Base-by-base conservation (phyloP, 768 basidiomycete genomes). In the Leccinellum luteum region DNA sequence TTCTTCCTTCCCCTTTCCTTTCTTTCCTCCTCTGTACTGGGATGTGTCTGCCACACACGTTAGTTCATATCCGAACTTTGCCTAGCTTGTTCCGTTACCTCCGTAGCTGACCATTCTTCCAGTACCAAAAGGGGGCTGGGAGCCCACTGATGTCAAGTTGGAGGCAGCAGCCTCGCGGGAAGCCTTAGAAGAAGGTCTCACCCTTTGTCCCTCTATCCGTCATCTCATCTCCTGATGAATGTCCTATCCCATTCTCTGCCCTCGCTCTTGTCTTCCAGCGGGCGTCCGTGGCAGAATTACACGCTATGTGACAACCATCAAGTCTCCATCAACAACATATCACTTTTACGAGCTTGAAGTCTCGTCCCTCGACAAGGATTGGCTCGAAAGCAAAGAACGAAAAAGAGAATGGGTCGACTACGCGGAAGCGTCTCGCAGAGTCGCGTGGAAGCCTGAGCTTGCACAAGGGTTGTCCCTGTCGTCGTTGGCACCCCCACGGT, bases 91-190 rank as follows among this genome's bases (percentile, higher is more conserved):
- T 17, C 15, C 30, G 10, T 59, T 51, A 15, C 23, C 52, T 49
- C 47, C 34, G n/a, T 17, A 25, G 32, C 62, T 61, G 47, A 59
- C 60, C 9, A 25, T 51, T 49, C 59, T 55, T 58, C 54, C 69
- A 93, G 92, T 94, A 68, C 92, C 92, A n/a, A 94, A 94, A 79
- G 92, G 92, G 73, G 92, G 92, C 70, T 94, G 87, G 87, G 92
- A 94, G 75, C 77, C 84, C 64, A 80, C 87, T 56, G 92, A 94
- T 81, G 85, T 81, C 66, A 80, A 79, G 74, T 78, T 93, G 68
- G 90, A 92, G 80, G 86, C 85, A 77, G 92, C 92, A 72, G 92
- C 92, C 77, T 88, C 85, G 68, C 84, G 92, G 74, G 92, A 94
- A 85, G 92, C 92, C 77, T 80, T 89, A 74, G 92, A 94, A 90